Evolutionary conservation across 2,329 filamentous ascomycete species (phyloP).

Genomic region (Lachnellula occidentalis): DNA sequence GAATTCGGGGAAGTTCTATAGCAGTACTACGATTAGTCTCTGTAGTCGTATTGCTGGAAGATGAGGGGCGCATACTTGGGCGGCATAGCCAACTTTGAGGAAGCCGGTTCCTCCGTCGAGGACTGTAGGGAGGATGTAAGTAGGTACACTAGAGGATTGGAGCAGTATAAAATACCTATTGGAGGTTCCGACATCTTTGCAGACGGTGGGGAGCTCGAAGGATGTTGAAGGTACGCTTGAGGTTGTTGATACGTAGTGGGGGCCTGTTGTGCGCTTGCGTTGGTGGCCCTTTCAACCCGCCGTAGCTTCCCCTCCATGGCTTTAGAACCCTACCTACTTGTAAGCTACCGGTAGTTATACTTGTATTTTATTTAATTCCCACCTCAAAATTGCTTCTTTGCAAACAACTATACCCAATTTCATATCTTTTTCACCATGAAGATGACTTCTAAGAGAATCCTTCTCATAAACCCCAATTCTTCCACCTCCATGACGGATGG

Average conservation of each 20-base stretch:
- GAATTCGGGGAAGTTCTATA: conserved; percentile 94
- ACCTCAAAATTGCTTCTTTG: conserved; percentile 16
- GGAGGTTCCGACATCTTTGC: conserved; percentile 32
- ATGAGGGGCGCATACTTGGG: conserved; percentile 52
- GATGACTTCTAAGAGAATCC: conserved; percentile 42
- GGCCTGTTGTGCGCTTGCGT: conserved; percentile 10
- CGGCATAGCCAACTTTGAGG: conserved; percentile 98
- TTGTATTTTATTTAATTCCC: too few relatives aligned
- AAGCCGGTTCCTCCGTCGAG: conserved; percentile 99
- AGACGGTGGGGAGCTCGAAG: conserved; percentile 13
- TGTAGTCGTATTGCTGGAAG: not conserved
- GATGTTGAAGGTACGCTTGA: conserved; percentile 7
- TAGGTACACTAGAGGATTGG: not conserved
- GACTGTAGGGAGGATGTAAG: conserved; percentile 50
- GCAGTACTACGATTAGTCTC: conserved; percentile 9
- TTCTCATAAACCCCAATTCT: conserved; percentile 78
- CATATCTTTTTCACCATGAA: conserved; percentile 3
- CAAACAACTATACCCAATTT: conserved; percentile 1
- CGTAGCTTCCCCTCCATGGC: conserved; percentile 18
- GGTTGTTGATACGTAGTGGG: conserved; percentile 16
- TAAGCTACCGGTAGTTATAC: too few relatives aligned
- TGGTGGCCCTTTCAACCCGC: not conserved
- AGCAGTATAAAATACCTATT: conserved; percentile 27
- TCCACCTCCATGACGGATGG: conserved; percentile 65
- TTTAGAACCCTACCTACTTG: too few relatives aligned